phyloP scores from a whole-genome alignment of 441 rosid species.

The Macaranga tanarius region DNA sequence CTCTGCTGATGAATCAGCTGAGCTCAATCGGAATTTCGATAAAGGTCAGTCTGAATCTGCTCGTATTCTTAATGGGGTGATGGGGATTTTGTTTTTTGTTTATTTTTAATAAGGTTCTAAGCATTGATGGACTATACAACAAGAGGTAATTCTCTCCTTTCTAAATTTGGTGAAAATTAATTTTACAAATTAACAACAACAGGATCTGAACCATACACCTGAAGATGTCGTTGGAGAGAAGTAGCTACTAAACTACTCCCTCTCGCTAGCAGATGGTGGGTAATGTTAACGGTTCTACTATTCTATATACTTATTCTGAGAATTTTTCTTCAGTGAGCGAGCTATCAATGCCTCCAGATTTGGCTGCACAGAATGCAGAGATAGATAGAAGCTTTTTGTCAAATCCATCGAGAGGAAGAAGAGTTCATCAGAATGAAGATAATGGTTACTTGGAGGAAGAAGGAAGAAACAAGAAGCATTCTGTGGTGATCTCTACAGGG shows the following conservation, averaged over 20 bases:
- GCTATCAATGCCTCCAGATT: not conserved
- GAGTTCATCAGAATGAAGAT: slow-evolving; percentile 28
- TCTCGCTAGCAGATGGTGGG: too few relatives aligned
- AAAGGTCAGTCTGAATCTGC: slow-evolving; percentile 10
- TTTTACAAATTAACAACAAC: too few relatives aligned
- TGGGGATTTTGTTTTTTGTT: not conserved
- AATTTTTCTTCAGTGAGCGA: too few relatives aligned
- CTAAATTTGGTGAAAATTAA: too few relatives aligned
- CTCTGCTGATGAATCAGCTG: slow-evolving; percentile 10
- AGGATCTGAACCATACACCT: too few relatives aligned
- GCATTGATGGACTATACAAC: too few relatives aligned
- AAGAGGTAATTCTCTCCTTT: too few relatives aligned
- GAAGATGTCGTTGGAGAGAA: too few relatives aligned
- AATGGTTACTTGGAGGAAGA: slow-evolving; percentile 31
- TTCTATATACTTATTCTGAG: too few relatives aligned
- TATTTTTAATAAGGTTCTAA: too few relatives aligned
- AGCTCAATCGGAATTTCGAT: slow-evolving; percentile 10
- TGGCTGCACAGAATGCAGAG: slow-evolving; percentile 19
- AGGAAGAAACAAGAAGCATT: slow-evolving; percentile 42
- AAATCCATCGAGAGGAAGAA: slow-evolving; percentile 30
- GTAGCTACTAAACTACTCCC: too few relatives aligned
- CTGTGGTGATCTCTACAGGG: slow-evolving; percentile 28
- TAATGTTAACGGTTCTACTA: too few relatives aligned
- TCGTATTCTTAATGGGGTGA: not conserved
- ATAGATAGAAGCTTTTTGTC: slow-evolving; percentile 6